phyloP scores from a whole-genome alignment of 768 basidiomycete genomes.

The Suillus occidentalis region DNA sequence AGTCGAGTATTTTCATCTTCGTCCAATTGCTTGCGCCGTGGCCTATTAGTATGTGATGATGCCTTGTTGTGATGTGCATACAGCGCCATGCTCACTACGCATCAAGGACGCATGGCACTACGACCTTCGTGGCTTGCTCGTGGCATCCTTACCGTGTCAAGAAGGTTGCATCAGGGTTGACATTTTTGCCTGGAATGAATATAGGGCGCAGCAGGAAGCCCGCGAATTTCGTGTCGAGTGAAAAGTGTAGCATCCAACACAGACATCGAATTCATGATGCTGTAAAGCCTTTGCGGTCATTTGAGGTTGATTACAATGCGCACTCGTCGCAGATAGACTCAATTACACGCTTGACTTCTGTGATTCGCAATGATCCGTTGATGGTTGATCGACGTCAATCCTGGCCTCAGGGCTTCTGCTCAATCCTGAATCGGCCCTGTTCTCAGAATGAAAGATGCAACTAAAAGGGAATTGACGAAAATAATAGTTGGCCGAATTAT shows the following conservation, averaged over 20 bases:
- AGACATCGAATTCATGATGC: not conserved
- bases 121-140: not conserved
- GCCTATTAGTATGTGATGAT: not conserved
- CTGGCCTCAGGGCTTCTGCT: not conserved
- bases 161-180: not conserved
- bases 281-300: not conserved
- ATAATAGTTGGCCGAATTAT: not conserved
- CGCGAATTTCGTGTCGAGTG: not conserved
- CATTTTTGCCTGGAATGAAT: not conserved
- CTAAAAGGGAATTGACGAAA: not conserved
- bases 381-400: constrained; percentile 1
- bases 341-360: not conserved
- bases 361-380: constrained; percentile 4
- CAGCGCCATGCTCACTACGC: not conserved
- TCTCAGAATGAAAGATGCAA: not conserved
- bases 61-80: not conserved
- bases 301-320: not conserved
- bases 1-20: not conserved
- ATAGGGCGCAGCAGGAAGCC: not conserved
- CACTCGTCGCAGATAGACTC: not conserved
- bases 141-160: too few relatives aligned
- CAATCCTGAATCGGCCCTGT: not conserved
- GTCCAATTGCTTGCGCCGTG: not conserved
- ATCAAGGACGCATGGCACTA: constrained; percentile 3
- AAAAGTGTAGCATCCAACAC: not conserved